phyloP scores from a whole-genome alignment of 164 flowering plant genomes.

The Protea cynaroides region DNA sequence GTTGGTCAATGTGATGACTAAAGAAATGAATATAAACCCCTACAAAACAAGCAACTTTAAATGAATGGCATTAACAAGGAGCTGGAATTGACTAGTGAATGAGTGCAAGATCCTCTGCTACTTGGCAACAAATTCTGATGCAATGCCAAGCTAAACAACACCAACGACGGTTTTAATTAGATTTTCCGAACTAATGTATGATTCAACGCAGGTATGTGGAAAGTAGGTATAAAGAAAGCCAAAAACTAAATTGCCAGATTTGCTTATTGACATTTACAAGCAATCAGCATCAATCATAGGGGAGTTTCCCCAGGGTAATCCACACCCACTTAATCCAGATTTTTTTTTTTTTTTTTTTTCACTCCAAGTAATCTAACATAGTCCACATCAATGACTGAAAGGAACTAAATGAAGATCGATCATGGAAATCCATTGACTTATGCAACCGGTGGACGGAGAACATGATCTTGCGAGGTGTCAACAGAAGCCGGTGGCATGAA shows the following conservation, averaged over 20 bases:
- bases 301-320: slow-evolving; percentile 3
- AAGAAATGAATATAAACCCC: too few relatives aligned
- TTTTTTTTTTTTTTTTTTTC: slow-evolving; percentile 13
- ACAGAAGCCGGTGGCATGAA: slow-evolving; percentile 95
- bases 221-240: too few relatives aligned
- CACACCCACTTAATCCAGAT: slow-evolving; percentile 11
- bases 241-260: slow-evolving; percentile 6
- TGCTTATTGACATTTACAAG: slow-evolving; percentile 24
- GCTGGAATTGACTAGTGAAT: too few relatives aligned
- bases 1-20: too few relatives aligned
- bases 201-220: too few relatives aligned
- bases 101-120: too few relatives aligned
- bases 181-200: too few relatives aligned
- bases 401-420: slow-evolving; percentile 12
- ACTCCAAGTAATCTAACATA: neutral
- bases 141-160: too few relatives aligned
- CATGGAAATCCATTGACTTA: slow-evolving; percentile 22
- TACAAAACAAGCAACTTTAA: too few relatives aligned
- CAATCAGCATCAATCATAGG: slow-evolving; percentile 5
- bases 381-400: slow-evolving; percentile 5
- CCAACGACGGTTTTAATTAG: too few relatives aligned
- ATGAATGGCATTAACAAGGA: too few relatives aligned
- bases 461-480: slow-evolving; percentile 92
- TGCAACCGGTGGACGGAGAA: slow-evolving; percentile 92
- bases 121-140: too few relatives aligned